These are phyloP conservation scores for Arthrobotrys sphaeroides DNA, from an alignment of 2,329 filamentous ascomycete species.

Conservation along the genomic window DNA sequence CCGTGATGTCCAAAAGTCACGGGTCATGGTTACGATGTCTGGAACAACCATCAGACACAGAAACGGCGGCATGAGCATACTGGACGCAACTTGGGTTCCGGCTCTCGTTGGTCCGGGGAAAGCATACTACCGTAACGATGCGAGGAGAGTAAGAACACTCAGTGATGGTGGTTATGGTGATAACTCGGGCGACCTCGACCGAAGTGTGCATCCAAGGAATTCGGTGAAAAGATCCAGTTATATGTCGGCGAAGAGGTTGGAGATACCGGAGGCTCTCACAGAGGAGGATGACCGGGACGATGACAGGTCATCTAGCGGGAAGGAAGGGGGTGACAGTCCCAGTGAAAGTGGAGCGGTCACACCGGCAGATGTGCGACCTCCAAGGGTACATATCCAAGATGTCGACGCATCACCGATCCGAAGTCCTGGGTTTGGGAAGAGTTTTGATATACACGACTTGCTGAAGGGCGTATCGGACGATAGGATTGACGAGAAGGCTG, in stretches of 20 bases:
- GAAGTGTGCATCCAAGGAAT: not conserved
- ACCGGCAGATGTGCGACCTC: constrained; percentile 2
- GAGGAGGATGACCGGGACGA: constrained; percentile 23
- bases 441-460: constrained; percentile 4
- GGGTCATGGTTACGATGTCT: constrained; percentile 43
- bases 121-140: not conserved
- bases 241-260: constrained; percentile 38
- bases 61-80: constrained; percentile 6
- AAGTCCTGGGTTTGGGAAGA: not conserved
- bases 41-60: constrained; percentile 29
- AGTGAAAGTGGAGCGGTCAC: constrained; percentile 3
- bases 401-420: not conserved
- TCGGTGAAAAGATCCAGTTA: constrained; percentile 21
- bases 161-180: not conserved
- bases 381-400: constrained; percentile 13
- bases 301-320: constrained; percentile 5
- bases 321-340: not conserved
- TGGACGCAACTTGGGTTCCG: constrained; percentile 25
- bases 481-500: not conserved
- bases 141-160: not conserved
- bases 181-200: not conserved
- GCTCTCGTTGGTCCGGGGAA: not conserved
- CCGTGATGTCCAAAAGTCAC: not conserved
- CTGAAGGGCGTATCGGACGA: constrained; percentile 4
- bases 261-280: constrained; percentile 28